Conservation (phyloP, 106 monocot species). For the Chionographis japonica region DNA sequence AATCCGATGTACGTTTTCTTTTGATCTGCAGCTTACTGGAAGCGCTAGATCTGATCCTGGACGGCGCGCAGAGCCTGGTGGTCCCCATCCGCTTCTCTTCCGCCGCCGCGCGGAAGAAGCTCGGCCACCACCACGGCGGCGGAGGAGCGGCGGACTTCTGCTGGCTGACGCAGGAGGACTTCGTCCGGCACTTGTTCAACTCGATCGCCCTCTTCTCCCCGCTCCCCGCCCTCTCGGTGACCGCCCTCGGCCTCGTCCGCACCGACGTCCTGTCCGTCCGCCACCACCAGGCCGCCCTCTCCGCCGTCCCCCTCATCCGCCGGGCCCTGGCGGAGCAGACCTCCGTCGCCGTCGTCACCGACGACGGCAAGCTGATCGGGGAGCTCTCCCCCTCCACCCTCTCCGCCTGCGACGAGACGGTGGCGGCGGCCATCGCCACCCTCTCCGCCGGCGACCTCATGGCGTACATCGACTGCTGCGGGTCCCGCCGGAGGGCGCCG, state of each 20-base stretch:
- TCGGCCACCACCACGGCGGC: not conserved
- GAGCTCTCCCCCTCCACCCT: constrained; percentile 55
- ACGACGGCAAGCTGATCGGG: constrained; percentile 32
- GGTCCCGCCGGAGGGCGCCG: constrained; percentile 16
- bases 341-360: constrained; percentile 46
- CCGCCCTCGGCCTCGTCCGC: constrained; percentile 34
- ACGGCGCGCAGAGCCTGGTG: constrained; percentile 33
- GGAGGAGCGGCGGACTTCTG: constrained; percentile 9
- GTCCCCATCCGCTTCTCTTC: constrained; percentile 32
- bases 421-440: constrained; percentile 52
- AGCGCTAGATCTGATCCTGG: constrained; percentile 41
- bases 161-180: constrained; percentile 52
- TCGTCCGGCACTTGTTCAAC: constrained; percentile 52
- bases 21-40: constrained; percentile 31
- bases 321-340: constrained; percentile 29
- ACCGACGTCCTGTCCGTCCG: constrained; percentile 22
- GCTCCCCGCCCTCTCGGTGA: constrained; percentile 26
- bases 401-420: constrained; percentile 30
- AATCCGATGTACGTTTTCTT: not conserved
- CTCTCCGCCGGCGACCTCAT: constrained; percentile 67
- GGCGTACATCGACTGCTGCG: constrained; percentile 56
- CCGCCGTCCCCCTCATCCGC: constrained; percentile 46
- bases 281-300: constrained; percentile 26
- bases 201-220: constrained; percentile 39
- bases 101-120: constrained; percentile 4